Evolutionary conservation across 2,329 filamentous ascomycete species (phyloP), one percentile per base, ranked within the genome.

Genomic region (Berkeleyomyces rouxiae): DNA sequence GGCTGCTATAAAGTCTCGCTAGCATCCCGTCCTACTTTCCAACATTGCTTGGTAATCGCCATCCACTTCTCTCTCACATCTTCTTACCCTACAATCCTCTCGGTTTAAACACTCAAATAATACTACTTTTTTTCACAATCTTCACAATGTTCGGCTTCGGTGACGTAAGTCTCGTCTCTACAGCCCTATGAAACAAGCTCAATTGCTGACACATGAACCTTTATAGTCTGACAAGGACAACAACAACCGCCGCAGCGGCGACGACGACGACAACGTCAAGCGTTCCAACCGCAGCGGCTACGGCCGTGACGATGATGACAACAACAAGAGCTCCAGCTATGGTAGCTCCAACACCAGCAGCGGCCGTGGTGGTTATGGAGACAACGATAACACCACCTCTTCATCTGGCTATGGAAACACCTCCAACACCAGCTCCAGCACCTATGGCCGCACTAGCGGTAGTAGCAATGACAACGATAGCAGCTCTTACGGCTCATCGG

Each of bases 351-450:
- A 61, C 33, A 47, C 31, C 11, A 53, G 49, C 31, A 53, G 49
- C 33, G 23, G 44, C 0, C 44, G 44, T 47, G 44, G 44, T 23
- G 23, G 47, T 5, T 59, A 43, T 23, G 57, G 57, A 44, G 16
- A 46, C 6, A 36, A 36, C 5, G 57, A 44, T 10, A 59, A 59
- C 37, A 58, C 55, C 10, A 4, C 5, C 33, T 40, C 4, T 3
- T 33, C 58, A 4, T 60, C 58, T 36, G 66, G 67, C 53, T 66
- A 65, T 7, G 43, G 13, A 64, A 61, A 59, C 59, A 65, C 63
- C 62, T 47, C 42, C 40, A 65, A 68, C 65, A 67, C 60, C 55
- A 68, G 68, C 60, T 67, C 67, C 55, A 68, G 67, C 6, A 64
- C 58, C 13, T 55, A 23, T 55, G 39, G 58, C 5, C 39, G 36